A percentile compares a stretch with the other conserved stretches of the same genome.
Conservation (phyloP, 495 filamentous ascomycete genomes). For the Alectoria sarmentosa region DNA sequence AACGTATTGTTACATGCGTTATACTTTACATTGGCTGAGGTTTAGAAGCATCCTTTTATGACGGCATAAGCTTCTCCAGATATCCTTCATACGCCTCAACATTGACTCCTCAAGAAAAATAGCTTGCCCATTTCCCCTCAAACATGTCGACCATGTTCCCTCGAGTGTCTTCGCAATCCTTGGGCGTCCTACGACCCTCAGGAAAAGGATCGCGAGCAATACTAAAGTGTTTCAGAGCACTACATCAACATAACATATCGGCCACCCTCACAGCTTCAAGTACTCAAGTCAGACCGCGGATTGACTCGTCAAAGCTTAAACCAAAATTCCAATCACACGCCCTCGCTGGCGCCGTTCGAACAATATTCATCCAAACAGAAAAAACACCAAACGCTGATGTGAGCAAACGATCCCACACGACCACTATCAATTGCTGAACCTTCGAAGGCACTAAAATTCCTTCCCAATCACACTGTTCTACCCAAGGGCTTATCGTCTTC, state of each 20-base stretch:
- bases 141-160: not conserved
- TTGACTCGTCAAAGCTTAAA: not conserved
- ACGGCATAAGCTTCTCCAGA: no score
- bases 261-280: not conserved
- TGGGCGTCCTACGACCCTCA: not conserved
- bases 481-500: constrained; percentile 63
- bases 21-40: no score
- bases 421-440: constrained; percentile 1
- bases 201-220: not conserved
- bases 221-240: not conserved
- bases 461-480: constrained; percentile 76
- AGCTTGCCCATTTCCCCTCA: not conserved
- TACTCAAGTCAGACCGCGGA: not conserved
- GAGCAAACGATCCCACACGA: constrained; percentile 27
- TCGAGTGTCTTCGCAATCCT: not conserved
- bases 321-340: not conserved
- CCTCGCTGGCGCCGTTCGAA: constrained; percentile 46
- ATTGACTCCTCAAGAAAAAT: no score
- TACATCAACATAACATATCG: constrained; percentile 1
- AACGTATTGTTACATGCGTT: no score
- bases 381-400: constrained; percentile 86
- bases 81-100: no score
- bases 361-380: constrained; percentile 97
- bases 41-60: no score
- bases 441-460: constrained; percentile 74